Base-by-base conservation (phyloP, 2,329 filamentous ascomycete species). In the Colletotrichum incanum region DNA sequence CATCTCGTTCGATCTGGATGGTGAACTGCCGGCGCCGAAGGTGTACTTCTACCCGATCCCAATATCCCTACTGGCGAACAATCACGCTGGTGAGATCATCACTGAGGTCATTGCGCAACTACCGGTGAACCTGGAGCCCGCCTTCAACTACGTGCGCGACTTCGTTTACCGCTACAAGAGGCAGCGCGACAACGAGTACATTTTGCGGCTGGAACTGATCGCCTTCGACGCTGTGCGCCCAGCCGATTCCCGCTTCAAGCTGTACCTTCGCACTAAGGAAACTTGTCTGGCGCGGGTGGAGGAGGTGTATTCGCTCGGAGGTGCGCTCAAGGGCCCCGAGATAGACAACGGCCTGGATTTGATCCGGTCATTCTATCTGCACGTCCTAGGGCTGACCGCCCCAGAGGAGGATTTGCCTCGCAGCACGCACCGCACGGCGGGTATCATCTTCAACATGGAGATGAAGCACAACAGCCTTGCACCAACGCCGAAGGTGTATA, bases 371-470 rank as follows among this genome's bases (percentile, higher is more conserved):
- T 72, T 80, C 9, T 79, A 76, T 73, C 41, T 73, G 9, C 56
- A 69, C 1, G 60, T 78, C 16, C 37, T 79, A 5, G 72, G 73
- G 1, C 43, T 62, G 9, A 58, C 67, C 1, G 34, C 72, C 0
- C 66, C 76, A 49, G 74, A 76, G 49, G 45, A 70, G 4, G 55
- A 74, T 1, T 73, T 78, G 0, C 75, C 73, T 0, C n/a, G 55
- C 9, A 76, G 64, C 12, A 65, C 67, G 39, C 80, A 82, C 61
- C 76, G 80, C 1, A 82, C 81, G 3, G 77, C 77, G 1, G 81
- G 81, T 3, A 76, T 82, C 26, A 76, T 82, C 3, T 82, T 80
- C 72, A 77, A 82, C 54, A 72, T 80, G 50, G 81, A 82, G 65
- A 73, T 82, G n/a, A 67, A 60, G 23, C 59, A 72, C 9, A 63